A percentile compares a stretch with the other conserved stretches of the same genome.
These are phyloP conservation scores for Clitoria ternatea DNA, from an alignment of 306 rosid species.

Conservation along the genomic window DNA sequence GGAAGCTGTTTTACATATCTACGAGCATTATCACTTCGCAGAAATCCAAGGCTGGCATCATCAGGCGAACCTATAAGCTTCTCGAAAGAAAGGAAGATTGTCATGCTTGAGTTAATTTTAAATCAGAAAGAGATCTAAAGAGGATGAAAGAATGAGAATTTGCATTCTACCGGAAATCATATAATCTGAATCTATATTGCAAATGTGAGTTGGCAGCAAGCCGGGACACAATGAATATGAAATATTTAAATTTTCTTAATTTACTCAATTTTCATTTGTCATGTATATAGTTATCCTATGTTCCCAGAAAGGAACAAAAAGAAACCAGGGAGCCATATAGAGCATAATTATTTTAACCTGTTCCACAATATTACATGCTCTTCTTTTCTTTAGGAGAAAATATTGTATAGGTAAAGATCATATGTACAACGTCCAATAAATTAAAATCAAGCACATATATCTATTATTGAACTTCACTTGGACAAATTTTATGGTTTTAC, in stretches of 20 bases:
- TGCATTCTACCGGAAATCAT: background rate
- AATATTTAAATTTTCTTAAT: background rate
- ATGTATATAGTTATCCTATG: background rate
- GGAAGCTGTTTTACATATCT: conserved; percentile 87
- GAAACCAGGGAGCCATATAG: background rate
- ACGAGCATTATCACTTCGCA: conserved; percentile 85
- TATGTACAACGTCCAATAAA: background rate
- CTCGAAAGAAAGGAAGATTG: conserved; percentile 25
- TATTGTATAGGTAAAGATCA: background rate
- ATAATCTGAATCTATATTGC: conserved; percentile 1
- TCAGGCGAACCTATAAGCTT: conserved; percentile 98
- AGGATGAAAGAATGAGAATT: conserved; percentile 2
- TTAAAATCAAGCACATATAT: background rate
- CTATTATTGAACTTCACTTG: background rate
- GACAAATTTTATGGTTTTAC: background rate
- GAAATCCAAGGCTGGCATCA: conserved; percentile 88
- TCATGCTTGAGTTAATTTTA: conserved; percentile 3
- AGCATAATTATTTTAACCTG: background rate
- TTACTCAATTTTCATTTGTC: background rate
- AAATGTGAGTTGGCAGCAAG: conserved; percentile 8
- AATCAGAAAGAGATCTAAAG: background rate
- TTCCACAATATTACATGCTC: background rate
- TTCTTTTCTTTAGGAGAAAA: background rate
- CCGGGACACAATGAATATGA: background rate
- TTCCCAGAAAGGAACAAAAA: background rate